These are phyloP conservation scores for Boletus fagicola DNA, from an alignment of 768 basidiomycete genomes.

Conservation along the genomic window DNA sequence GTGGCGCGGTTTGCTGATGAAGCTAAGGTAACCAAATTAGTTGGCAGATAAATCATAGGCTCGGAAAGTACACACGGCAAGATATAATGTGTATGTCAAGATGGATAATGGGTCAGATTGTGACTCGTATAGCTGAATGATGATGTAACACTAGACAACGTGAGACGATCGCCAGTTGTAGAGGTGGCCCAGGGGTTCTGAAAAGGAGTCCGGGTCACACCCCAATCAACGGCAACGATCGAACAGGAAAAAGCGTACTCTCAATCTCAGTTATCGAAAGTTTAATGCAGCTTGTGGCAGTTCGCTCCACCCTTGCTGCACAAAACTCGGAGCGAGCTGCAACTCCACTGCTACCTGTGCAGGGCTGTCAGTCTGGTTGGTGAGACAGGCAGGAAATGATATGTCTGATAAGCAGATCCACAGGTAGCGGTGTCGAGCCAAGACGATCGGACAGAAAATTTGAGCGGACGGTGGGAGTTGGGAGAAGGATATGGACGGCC, in stretches of 20 bases:
- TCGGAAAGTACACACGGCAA: conserved; percentile 15
- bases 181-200: conserved; percentile 5
- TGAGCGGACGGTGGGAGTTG: conserved; percentile 15
- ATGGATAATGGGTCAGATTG: conserved; percentile 10
- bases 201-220: conserved; percentile 7
- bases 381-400: background rate
- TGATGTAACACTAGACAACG: conserved; percentile 5
- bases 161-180: background rate
- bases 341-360: background rate
- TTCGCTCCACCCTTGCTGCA: conserved; percentile 5
- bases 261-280: background rate
- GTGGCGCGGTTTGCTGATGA: conserved; percentile 3
- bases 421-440: conserved; percentile 19
- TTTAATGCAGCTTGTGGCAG: conserved; percentile 7
- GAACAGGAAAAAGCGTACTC: conserved; percentile 1
- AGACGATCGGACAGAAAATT: conserved; percentile 1
- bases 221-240: background rate
- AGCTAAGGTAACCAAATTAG: conserved; percentile 5
- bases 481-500: conserved; percentile 17
- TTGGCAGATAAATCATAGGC: background rate
- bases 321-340: background rate
- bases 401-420: conserved; percentile 12
- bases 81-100: background rate
- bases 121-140: conserved; percentile 18
- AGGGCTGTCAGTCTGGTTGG: background rate